phyloP scores from a whole-genome alignment of 2,329 filamentous ascomycete species.

The Ophiostoma sp. region DNA sequence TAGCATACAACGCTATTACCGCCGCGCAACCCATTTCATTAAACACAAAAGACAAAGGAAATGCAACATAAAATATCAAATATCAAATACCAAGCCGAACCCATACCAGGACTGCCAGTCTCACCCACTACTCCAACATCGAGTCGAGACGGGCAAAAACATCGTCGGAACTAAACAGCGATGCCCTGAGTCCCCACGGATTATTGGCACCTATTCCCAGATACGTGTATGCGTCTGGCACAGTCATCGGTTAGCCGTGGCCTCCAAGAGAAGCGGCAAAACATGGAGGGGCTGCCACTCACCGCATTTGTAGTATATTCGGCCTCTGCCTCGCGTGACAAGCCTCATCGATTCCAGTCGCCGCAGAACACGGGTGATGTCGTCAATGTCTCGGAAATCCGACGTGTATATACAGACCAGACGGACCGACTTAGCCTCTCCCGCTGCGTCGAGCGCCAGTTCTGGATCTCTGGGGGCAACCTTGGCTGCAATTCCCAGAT shows the following conservation, averaged over 20 bases:
- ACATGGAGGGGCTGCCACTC: constrained; percentile 32
- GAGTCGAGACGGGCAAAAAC: constrained; percentile 17
- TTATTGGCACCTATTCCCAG: constrained; percentile 58
- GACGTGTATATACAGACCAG: constrained; percentile 74
- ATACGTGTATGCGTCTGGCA: constrained; percentile 61
- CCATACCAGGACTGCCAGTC: too few relatives aligned
- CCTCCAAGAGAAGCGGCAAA: not conserved
- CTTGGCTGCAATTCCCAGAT: constrained; percentile 69
- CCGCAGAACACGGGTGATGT: constrained; percentile 63
- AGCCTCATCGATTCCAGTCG: constrained; percentile 59
- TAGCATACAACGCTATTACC: too few relatives aligned
- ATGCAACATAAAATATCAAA: too few relatives aligned
- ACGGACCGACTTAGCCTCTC: constrained; percentile 41
- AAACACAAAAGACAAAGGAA: too few relatives aligned
- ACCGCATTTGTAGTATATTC: constrained; percentile 76
- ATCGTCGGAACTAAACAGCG: constrained; percentile 28
- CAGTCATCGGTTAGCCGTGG: not conserved
- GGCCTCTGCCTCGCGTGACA: constrained; percentile 39
- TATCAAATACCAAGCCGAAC: too few relatives aligned
- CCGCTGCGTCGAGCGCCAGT: constrained; percentile 35
- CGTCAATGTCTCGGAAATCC: constrained; percentile 63
- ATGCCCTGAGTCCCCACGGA: constrained; percentile 55
- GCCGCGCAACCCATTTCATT: too few relatives aligned
- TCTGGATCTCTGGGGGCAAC: constrained; percentile 54
- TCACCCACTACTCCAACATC: not conserved